Conservation (phyloP, 805 yeast species). For the Wickerhamomyces strasburgensis region DNA sequence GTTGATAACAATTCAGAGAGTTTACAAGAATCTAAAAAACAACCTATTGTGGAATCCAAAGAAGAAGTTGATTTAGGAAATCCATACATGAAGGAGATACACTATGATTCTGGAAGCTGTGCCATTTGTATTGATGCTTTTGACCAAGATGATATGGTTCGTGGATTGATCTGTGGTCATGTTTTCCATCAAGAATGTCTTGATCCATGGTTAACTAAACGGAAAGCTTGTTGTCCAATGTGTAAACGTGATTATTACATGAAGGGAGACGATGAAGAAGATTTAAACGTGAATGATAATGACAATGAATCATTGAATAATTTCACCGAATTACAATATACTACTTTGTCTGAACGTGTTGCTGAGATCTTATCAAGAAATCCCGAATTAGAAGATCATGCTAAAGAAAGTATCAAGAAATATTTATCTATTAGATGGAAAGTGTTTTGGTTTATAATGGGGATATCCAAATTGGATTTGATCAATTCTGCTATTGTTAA, state of each 20-base stretch:
- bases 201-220: conserved; percentile 73
- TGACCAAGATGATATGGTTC: conserved; percentile 56
- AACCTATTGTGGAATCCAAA: background rate
- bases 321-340: conserved; percentile 29
- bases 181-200: conserved; percentile 76
- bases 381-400: conserved; percentile 40
- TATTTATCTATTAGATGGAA: conserved; percentile 29
- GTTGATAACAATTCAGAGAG: too few species aligned
- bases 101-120: conserved; percentile 65
- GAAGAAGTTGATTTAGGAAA: conserved; percentile 19
- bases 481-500: conserved; percentile 44
- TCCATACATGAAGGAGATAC: conserved; percentile 27
- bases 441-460: conserved; percentile 54
- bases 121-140: conserved; percentile 72
- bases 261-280: conserved; percentile 16
- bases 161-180: conserved; percentile 78
- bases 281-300: conserved; percentile 20
- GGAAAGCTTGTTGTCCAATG: conserved; percentile 80
- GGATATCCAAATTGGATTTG: conserved; percentile 43
- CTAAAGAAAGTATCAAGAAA: conserved; percentile 33
- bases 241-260: conserved; percentile 65
- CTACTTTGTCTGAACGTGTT: conserved; percentile 41
- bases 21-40: too few species aligned
- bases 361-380: conserved; percentile 37
- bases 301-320: conserved; percentile 11